Conservation (phyloP, 768 basidiomycete genomes). For the Suillus tomentosus region DNA sequence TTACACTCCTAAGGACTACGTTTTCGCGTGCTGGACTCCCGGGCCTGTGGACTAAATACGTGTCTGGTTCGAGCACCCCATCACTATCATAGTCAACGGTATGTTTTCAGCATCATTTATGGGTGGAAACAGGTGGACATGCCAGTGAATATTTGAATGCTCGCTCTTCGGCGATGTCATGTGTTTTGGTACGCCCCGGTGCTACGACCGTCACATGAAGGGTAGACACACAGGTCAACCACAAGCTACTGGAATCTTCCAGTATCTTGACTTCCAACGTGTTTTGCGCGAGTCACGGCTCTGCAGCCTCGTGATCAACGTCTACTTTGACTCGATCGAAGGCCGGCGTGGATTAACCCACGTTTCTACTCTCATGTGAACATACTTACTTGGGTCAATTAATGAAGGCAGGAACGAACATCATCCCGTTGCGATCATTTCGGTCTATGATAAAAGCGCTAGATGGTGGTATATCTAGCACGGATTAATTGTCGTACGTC, state of each 20-base stretch:
- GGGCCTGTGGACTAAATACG: too few relatives aligned
- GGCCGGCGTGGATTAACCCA: fast-evolving
- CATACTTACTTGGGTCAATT: neutral
- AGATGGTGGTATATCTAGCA: neutral
- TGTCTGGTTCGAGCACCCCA: too few relatives aligned
- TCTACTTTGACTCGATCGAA: neutral
- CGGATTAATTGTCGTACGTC: neutral
- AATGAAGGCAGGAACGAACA: neutral
- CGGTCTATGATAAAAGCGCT: neutral
- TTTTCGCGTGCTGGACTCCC: too few relatives aligned
- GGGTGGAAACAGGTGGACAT: too few relatives aligned
- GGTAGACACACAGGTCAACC: neutral
- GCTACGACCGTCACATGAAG: too few relatives aligned
- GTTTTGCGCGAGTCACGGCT: neutral
- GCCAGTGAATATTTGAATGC: too few relatives aligned
- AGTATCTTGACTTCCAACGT: neutral
- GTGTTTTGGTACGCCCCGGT: too few relatives aligned
- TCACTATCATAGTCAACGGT: too few relatives aligned
- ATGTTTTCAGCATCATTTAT: too few relatives aligned
- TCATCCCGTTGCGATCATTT: neutral
- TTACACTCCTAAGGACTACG: too few relatives aligned
- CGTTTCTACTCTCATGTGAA: neutral
- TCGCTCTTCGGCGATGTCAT: too few relatives aligned
- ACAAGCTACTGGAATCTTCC: neutral
- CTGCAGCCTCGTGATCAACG: neutral